Evolutionary conservation across 352 stramenopile species (phyloP).

Genomic region (Pythium pectinolyticum): DNA sequence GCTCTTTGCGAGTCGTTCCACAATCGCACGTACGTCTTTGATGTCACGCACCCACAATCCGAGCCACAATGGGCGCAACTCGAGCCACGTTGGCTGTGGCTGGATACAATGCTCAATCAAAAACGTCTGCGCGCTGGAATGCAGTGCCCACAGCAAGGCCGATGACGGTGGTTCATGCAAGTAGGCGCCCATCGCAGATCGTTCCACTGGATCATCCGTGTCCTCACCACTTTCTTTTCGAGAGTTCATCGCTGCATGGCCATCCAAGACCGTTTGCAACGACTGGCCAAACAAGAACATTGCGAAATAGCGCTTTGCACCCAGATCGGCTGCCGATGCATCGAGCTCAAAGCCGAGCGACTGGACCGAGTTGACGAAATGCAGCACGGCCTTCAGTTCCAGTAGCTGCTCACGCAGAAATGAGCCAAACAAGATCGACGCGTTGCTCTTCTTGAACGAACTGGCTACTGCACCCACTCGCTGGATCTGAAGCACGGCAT

Average conservation of each 20-base stretch:
- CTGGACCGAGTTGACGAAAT: conserved; percentile 69
- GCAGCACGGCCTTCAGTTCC: conserved; percentile 70
- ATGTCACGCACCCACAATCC: conserved; percentile 82
- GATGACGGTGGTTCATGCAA: conserved; percentile 68
- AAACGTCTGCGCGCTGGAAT: conserved; percentile 81
- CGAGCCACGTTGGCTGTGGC: conserved; percentile 59
- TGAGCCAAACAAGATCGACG: conserved; percentile 55
- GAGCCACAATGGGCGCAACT: conserved; percentile 68
- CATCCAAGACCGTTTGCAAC: conserved; percentile 45
- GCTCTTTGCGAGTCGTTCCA: conserved; percentile 69
- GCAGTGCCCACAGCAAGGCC: conserved; percentile 74
- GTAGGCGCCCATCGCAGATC: conserved; percentile 10
- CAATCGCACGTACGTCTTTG: conserved; percentile 58
- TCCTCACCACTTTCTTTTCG: conserved; percentile 23
- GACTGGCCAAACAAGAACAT: conserved; percentile 67
- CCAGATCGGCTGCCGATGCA: conserved; percentile 69
- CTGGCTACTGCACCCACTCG: conserved; percentile 1
- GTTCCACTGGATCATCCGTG: conserved; percentile 15
- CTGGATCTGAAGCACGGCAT: conserved; percentile 19
- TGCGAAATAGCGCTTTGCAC: conserved; percentile 74
- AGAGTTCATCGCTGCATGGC: conserved; percentile 22
- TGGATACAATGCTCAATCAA: conserved; percentile 68
- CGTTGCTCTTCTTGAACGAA: conserved; percentile 33
- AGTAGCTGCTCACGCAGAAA: conserved; percentile 70
- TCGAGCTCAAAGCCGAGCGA: conserved; percentile 78